These are phyloP conservation scores for Circinella umbellata DNA, from an alignment of 371 early-diverging fungal species.

Conservation along the genomic window DNA sequence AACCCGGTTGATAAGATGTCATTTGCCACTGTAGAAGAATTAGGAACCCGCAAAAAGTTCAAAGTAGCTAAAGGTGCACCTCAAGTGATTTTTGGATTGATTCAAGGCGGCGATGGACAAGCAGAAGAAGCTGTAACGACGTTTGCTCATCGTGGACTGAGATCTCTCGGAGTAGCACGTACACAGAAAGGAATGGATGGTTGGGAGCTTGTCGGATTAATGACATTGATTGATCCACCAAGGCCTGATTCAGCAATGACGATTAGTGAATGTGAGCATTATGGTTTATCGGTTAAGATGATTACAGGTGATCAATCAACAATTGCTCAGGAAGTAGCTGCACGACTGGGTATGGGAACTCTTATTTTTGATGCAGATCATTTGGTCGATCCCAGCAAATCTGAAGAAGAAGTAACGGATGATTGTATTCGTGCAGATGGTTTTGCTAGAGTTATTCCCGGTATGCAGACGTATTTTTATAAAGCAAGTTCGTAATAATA, in stretches of 20 bases:
- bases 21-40: conserved; percentile 80
- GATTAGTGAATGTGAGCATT: conserved; percentile 63
- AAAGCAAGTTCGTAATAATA: no score
- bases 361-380: conserved; percentile 72
- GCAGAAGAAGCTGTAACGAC: conserved; percentile 79
- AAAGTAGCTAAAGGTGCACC: conserved; percentile 95
- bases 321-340: conserved; percentile 84
- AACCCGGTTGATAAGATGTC: conserved; percentile 92
- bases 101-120: conserved; percentile 73
- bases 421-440: conserved; percentile 73
- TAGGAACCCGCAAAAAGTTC: conserved; percentile 67
- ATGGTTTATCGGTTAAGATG: conserved; percentile 81
- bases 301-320: conserved; percentile 84
- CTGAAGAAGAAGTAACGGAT: conserved; percentile 57
- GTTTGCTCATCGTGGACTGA: conserved; percentile 82
- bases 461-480: conserved; percentile 10
- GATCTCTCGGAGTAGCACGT: conserved; percentile 88
- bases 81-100: conserved; percentile 85
- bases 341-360: conserved; percentile 69
- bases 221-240: conserved; percentile 91
- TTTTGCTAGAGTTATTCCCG: conserved; percentile 76
- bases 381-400: conserved; percentile 67
- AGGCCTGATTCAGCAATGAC: conserved; percentile 72
- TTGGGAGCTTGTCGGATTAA: conserved; percentile 75
- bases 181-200: conserved; percentile 68